These are phyloP conservation scores for Lipomyces oligophaga DNA, from an alignment of 805 yeast genomes.

Conservation along the genomic window DNA sequence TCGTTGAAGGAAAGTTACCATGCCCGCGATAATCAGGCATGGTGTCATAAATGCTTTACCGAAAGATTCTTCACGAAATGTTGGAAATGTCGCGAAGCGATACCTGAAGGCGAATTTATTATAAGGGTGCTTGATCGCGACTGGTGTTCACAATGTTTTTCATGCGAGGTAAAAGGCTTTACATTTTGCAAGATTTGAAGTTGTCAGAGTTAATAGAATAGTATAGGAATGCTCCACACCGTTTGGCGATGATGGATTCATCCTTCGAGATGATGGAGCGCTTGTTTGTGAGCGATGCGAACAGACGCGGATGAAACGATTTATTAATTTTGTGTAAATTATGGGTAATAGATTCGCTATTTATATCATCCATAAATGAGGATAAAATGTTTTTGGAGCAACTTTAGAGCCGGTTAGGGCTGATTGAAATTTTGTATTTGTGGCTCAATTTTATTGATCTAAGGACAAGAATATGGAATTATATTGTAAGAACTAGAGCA, in stretches of 20 bases:
- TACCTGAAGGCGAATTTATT: slow-evolving; percentile 21
- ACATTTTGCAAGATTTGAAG: neutral
- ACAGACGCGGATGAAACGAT: slow-evolving; percentile 12
- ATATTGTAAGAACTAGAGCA: too few relatives aligned
- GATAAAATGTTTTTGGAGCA: too few relatives aligned
- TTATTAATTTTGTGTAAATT: slow-evolving; percentile 4
- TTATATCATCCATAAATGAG: too few relatives aligned
- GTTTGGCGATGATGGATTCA: slow-evolving; percentile 33
- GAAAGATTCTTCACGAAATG: slow-evolving; percentile 33
- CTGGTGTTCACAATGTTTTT: slow-evolving; percentile 36
- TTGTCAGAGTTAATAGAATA: slow-evolving; percentile 2
- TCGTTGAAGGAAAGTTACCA: slow-evolving; percentile 21
- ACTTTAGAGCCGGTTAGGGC: too few relatives aligned
- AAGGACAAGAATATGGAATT: too few relatives aligned
- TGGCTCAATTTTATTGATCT: too few relatives aligned
- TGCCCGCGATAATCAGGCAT: slow-evolving; percentile 27
- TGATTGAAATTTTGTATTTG: too few relatives aligned
- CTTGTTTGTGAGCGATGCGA: slow-evolving; percentile 35
- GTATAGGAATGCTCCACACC: slow-evolving; percentile 33
- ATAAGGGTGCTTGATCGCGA: slow-evolving; percentile 35
- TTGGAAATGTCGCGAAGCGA: slow-evolving; percentile 34
- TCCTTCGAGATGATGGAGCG: slow-evolving; percentile 36
- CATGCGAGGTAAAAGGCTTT: slow-evolving; percentile 31
- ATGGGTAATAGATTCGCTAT: too few relatives aligned
- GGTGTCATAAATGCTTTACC: slow-evolving; percentile 33